Base-by-base conservation (phyloP, 306 rosid genomes). In the Sindora glabra region DNA sequence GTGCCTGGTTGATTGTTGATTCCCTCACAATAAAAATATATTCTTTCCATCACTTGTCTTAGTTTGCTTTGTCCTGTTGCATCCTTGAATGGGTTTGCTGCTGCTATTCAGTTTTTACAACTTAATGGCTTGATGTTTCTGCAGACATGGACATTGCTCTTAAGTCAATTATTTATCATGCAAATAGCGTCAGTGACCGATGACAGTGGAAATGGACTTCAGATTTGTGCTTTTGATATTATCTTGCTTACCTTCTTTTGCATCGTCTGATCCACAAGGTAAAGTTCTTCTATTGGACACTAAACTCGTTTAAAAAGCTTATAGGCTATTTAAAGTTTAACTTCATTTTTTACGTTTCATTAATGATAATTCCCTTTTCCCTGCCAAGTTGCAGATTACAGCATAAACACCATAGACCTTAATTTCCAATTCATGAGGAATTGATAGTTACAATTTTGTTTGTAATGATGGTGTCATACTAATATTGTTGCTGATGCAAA, bases 251-350 rank as follows among this genome's bases (percentile, higher is more conserved):
- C 73, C 49, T 56, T 80, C 89, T 38, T 68, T 76, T 60, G 99
- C 60, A 25, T 29, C 77, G 62, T 48, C 95, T 51, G 95, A 92
- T 80, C 3, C 41, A 16, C 95, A 92, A 89, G 99, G 99, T 92
- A 83, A 36, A 27, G 39, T 39, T 26, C 17, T 44, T 19, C 26
- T 54, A 19, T 26, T 33, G 36, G 47, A 19, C 21, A 21, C 23
- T 56, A 23, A 26, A 47, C 38, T 47, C 4, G 22, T 69, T 62
- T 2, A 2, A 65, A 55, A 47, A 33, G 30, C 19, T 14, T 44
- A 27, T 44, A 39, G 47, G 56, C 46, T 53, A 44, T 42, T 63
- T 45, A 19, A 54, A 12, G 18, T 21, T 56, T 27, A 29, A 18
- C 32, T 49, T 56, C 48, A 30, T 49, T 60, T 17, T 15, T 32